Conservation (phyloP, 331 rosid species). For the Ulmus americana region DNA sequence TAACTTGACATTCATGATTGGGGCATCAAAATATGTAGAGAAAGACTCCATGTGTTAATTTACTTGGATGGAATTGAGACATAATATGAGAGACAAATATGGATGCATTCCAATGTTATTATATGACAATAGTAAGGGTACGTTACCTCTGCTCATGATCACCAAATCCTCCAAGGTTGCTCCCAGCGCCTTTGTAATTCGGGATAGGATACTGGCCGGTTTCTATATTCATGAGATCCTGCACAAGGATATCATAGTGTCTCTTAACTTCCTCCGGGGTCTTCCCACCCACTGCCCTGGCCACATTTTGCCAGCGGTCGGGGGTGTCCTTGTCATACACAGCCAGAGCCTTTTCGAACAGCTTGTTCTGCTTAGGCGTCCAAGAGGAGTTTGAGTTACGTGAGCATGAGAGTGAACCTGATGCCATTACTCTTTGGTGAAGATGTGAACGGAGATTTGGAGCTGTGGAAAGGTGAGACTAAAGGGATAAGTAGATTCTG, state of each 20-base stretch:
- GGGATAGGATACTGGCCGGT: constrained; percentile 67
- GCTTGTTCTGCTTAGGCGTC: constrained; percentile 74
- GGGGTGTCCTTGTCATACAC: constrained; percentile 75
- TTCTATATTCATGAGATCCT: constrained; percentile 70
- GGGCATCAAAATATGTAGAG: neutral
- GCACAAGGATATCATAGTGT: constrained; percentile 72
- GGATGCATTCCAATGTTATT: neutral
- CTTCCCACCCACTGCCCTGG: constrained; percentile 80
- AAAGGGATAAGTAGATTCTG: neutral
- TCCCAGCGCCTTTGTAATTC: constrained; percentile 36
- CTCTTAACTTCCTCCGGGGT: constrained; percentile 59
- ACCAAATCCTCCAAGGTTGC: constrained; percentile 25
- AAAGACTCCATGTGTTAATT: neutral
- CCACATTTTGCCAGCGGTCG: constrained; percentile 82
- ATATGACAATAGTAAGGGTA: neutral
- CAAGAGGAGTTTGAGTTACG: constrained; percentile 38
- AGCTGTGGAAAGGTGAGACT: neutral
- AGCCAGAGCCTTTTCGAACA: constrained; percentile 85
- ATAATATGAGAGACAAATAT: neutral
- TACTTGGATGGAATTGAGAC: neutral
- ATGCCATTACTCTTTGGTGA: constrained; percentile 28
- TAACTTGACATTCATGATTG: neutral
- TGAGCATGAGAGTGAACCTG: constrained; percentile 28
- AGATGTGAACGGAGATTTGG: neutral
- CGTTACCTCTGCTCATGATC: constrained; percentile 38